Percentiles rank a stretch among this genome's conserved stretches.
phyloP scores from a whole-genome alignment of 2,329 filamentous ascomycete species.

The Claviceps citrina region DNA sequence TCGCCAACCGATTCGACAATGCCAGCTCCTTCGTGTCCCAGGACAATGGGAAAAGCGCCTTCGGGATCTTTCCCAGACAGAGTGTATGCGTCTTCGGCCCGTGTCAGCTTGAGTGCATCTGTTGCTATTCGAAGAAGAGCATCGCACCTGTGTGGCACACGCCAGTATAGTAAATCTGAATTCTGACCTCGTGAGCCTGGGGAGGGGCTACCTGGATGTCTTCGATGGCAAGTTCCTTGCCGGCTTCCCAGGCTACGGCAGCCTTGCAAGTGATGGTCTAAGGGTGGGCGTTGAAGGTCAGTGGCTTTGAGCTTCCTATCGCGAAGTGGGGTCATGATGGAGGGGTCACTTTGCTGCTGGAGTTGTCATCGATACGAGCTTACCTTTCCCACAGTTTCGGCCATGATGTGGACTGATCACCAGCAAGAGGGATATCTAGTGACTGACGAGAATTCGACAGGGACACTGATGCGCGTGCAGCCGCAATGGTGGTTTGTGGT shows the following conservation, averaged over 20 bases:
- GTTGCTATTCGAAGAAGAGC: neutral
- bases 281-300: neutral
- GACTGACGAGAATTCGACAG: neutral
- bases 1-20: constrained; percentile 88
- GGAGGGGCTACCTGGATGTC: constrained; percentile 85
- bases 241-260: constrained; percentile 93
- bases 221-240: constrained; percentile 76
- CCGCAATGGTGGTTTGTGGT: neutral
- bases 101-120: constrained; percentile 4
- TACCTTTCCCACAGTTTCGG: constrained; percentile 7
- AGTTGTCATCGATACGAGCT: constrained; percentile 1
- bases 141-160: constrained; percentile 85
- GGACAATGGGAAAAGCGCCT: constrained; percentile 77
- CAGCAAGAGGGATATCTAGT: neutral
- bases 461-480: neutral
- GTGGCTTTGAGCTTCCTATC: constrained; percentile 1
- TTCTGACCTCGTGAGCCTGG: constrained; percentile 84
- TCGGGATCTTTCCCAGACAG: constrained; percentile 94
- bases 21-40: constrained; percentile 83
- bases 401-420: constrained; percentile 2
- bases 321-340: constrained; percentile 4
- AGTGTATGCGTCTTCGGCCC: constrained; percentile 64
- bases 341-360: neutral
- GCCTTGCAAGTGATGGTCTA: constrained; percentile 95
- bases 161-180: constrained; percentile 93